Evolutionary conservation across 768 basidiomycete genomes (phyloP).

Genomic region (Russula ochroleuca): DNA sequence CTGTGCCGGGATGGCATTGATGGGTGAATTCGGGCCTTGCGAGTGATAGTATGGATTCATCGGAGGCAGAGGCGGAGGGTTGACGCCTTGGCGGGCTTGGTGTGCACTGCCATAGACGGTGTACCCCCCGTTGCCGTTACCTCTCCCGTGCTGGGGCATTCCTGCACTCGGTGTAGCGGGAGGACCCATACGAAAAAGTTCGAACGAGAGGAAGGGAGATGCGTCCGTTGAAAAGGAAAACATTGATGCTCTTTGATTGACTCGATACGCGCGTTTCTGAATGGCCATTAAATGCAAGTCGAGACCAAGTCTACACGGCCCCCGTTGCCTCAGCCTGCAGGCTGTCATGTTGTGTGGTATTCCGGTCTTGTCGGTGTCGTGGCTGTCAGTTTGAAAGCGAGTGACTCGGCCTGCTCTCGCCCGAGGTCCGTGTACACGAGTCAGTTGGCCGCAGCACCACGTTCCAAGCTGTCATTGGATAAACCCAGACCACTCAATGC

Average conservation of each 20-base stretch:
- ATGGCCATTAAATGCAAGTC: constrained; percentile 3
- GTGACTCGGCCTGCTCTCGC: constrained; percentile 6
- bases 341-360: neutral
- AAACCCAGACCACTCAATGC: neutral
- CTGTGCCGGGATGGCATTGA: neutral
- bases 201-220: neutral
- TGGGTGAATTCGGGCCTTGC: neutral
- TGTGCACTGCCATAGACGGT: neutral
- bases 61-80: neutral
- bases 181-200: constrained; percentile 10
- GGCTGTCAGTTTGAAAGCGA: neutral
- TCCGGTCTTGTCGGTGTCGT: neutral
- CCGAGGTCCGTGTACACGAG: neutral
- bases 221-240: neutral
- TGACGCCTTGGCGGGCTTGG: neutral
- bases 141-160: constrained; percentile 1
- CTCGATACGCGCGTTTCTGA: neutral
- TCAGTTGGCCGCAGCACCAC: neutral
- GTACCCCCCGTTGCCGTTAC: constrained; percentile 4
- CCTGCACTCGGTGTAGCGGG: constrained; percentile 19
- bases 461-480: neutral
- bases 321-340: neutral
- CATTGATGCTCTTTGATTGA: neutral
- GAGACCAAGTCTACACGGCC: neutral
- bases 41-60: neutral